Conservation (phyloP, 2,329 filamentous ascomycete genomes). For the Neonectria neomacrospora region DNA sequence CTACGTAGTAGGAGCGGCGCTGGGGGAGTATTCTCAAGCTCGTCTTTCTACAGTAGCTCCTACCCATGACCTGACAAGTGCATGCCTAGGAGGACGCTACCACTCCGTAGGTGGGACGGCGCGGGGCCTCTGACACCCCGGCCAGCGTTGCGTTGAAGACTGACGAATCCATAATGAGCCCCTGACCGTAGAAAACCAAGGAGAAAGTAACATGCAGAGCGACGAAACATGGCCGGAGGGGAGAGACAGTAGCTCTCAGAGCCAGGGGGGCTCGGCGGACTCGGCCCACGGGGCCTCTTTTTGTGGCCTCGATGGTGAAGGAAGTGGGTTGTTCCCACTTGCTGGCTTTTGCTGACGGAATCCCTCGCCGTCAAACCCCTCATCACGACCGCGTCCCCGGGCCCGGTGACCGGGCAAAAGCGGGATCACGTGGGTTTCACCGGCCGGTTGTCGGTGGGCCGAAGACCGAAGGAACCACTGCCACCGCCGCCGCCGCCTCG, state of each 20-base stretch:
- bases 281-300: conserved; percentile 13
- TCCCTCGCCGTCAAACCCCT: background rate
- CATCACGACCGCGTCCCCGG: background rate
- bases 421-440: background rate
- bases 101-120: conserved; percentile 8
- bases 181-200: conserved; percentile 10
- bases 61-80: conserved; percentile 12
- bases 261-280: conserved; percentile 6
- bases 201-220: conserved; percentile 7
- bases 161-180: conserved; percentile 2
- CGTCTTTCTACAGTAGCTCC: background rate
- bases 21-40: background rate
- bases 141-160: conserved; percentile 17
- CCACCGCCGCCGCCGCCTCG: no score
- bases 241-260: conserved; percentile 1
- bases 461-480: background rate
- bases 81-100: conserved; percentile 6
- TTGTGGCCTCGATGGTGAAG: background rate
- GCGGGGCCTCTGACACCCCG: conserved; percentile 7
- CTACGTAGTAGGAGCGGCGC: background rate
- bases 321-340: background rate
- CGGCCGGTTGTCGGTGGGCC: background rate
- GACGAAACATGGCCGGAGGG: conserved; percentile 6
- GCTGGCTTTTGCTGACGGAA: background rate
- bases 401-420: background rate